Conservation (phyloP, 2,329 filamentous ascomycete genomes). For the Myriosclerotinia duriaeana region DNA sequence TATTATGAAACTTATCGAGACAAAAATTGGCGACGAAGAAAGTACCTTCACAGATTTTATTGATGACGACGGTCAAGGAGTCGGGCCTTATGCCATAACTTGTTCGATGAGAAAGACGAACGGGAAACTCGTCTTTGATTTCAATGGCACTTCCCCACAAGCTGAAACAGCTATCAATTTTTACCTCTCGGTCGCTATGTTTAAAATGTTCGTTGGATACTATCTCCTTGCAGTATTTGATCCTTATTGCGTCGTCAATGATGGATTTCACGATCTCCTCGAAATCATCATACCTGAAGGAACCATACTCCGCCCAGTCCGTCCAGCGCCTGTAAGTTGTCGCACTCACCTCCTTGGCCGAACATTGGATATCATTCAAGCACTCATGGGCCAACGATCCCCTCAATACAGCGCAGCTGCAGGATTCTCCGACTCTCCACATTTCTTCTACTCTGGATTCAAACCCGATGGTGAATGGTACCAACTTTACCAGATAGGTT, state of each 20-base stretch:
- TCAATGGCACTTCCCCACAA: constrained; percentile 14
- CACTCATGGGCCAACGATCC: constrained; percentile 18
- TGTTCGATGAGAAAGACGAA: constrained; percentile 13
- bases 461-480: constrained; percentile 17
- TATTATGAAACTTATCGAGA: constrained; percentile 15
- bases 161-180: constrained; percentile 20
- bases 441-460: constrained; percentile 17
- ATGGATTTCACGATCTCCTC: constrained; percentile 11
- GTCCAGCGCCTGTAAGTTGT: constrained; percentile 1
- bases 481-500: constrained; percentile 19
- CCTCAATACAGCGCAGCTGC: constrained; percentile 10
- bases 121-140: constrained; percentile 12
- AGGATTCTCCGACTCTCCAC: constrained; percentile 17
- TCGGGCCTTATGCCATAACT: constrained; percentile 12
- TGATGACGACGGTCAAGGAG: constrained; percentile 11
- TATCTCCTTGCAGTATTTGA: constrained; percentile 10
- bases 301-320: constrained; percentile 9
- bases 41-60: constrained; percentile 10
- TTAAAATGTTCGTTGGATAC: constrained; percentile 17
- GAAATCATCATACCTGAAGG: constrained; percentile 14
- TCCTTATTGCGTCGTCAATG: constrained; percentile 3
- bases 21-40: constrained; percentile 10
- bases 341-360: neutral
- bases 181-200: constrained; percentile 15
- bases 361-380: constrained; percentile 12